phyloP scores from a whole-genome alignment of 768 basidiomycete genomes.

The Chalciporus piperatus region DNA sequence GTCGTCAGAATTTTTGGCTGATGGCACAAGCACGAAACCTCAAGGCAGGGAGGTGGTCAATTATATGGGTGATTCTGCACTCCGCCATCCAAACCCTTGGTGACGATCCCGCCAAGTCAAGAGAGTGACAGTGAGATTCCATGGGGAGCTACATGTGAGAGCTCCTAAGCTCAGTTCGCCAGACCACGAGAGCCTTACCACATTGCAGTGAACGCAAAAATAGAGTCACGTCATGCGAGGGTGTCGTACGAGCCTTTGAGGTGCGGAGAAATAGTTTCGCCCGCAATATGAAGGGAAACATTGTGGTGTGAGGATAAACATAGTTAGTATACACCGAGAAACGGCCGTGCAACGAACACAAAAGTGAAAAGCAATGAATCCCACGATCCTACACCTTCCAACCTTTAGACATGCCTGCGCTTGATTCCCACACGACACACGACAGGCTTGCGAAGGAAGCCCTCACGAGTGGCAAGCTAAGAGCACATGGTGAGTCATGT shows the following conservation, averaged over 20 bases:
- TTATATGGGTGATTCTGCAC: slow-evolving; percentile 13
- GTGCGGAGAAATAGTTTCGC: background rate
- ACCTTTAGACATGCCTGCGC: slow-evolving; percentile 44
- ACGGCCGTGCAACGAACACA: background rate
- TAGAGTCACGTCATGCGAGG: slow-evolving; percentile 8
- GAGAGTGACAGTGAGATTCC: slow-evolving; percentile 3
- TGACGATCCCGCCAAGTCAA: slow-evolving; percentile 4
- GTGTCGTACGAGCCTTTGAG: no score
- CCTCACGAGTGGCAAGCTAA: slow-evolving; percentile 75
- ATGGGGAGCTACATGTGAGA: slow-evolving; percentile 2
- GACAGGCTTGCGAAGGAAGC: slow-evolving; percentile 84
- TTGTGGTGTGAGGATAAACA: background rate
- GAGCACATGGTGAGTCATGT: slow-evolving; percentile 2
- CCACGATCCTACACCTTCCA: background rate
- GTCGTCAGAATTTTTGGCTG: slow-evolving; percentile 1
- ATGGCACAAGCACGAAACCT: slow-evolving; percentile 7
- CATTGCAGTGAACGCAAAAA: slow-evolving; percentile 15
- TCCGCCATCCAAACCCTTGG: background rate
- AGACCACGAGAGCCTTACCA: background rate
- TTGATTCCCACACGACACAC: slow-evolving; percentile 70
- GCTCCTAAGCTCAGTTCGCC: background rate
- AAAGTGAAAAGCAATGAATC: background rate
- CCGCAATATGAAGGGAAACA: background rate
- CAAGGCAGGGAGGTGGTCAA: no score
- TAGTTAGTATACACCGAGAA: background rate